These are phyloP conservation scores for Fennellomyces sp. DNA, from an alignment of 371 early-diverging fungal species.

Conservation along the genomic window DNA sequence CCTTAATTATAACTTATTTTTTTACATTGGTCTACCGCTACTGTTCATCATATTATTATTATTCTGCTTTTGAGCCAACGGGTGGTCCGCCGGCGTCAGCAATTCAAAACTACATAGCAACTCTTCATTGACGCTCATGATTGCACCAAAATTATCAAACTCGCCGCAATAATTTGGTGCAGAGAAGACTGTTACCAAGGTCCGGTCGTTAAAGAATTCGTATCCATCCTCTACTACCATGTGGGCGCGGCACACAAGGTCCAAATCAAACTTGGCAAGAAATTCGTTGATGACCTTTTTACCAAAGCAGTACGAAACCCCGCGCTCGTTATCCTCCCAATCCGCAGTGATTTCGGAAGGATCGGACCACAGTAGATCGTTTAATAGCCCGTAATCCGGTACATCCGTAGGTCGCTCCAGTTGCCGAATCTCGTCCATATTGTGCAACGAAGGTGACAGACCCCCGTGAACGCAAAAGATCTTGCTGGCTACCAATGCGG, in stretches of 20 bases:
- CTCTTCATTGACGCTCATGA: slow-evolving; percentile 93
- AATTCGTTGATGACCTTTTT: slow-evolving; percentile 86
- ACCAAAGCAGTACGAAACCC: slow-evolving; percentile 96
- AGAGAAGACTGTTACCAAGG: slow-evolving; percentile 95
- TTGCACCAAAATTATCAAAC: slow-evolving; percentile 94
- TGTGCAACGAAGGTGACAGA: slow-evolving; percentile 79
- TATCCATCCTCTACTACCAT: slow-evolving; percentile 99
- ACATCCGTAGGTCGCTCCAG: slow-evolving; percentile 95
- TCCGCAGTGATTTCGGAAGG: slow-evolving; percentile 75
- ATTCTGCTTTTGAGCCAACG: slow-evolving; percentile 13
- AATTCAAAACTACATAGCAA: slow-evolving; percentile 85
- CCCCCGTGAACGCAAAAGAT: slow-evolving; percentile 99
- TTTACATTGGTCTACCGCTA: not conserved
- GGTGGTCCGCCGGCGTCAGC: slow-evolving; percentile 29
- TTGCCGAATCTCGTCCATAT: slow-evolving; percentile 91
- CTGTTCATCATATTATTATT: not conserved
- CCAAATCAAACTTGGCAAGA: slow-evolving; percentile 81
- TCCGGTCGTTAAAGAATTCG: slow-evolving; percentile 96
- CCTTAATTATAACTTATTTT: not conserved
- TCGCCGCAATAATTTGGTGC: slow-evolving; percentile 99
- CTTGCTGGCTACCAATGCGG: slow-evolving; percentile 94
- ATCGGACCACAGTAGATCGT: slow-evolving; percentile 90
- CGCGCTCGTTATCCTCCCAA: slow-evolving; percentile 98
- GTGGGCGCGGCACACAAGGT: slow-evolving; percentile 96
- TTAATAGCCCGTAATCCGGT: slow-evolving; percentile 89